These are phyloP conservation scores for Pycnococcus provasolii DNA, from an alignment of 139 green algal species.

Conservation along the genomic window DNA sequence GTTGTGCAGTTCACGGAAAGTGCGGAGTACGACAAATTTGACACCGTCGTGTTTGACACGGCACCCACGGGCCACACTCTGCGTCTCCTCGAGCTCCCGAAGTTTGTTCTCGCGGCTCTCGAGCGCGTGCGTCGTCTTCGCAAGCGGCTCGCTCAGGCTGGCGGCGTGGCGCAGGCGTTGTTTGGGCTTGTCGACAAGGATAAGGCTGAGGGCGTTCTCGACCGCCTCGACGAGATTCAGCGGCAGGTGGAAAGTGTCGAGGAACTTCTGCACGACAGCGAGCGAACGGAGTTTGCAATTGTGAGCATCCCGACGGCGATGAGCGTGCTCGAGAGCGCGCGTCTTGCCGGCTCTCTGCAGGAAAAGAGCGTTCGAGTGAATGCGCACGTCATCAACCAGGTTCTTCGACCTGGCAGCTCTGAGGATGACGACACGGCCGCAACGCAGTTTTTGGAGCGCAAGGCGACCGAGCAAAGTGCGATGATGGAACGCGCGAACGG, in stretches of 20 bases:
- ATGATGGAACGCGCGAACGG: constrained; percentile 25
- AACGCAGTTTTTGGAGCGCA: not conserved
- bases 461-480: not conserved
- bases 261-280: constrained; percentile 71
- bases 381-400: constrained; percentile 86
- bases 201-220: constrained; percentile 48
- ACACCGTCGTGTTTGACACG: constrained; percentile 95
- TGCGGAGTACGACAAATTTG: constrained; percentile 85
- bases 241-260: constrained; percentile 65
- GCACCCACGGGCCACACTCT: constrained; percentile 96
- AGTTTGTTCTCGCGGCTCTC: constrained; percentile 85
- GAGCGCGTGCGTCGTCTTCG: constrained; percentile 44
- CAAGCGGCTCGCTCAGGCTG: constrained; percentile 53
- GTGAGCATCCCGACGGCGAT: constrained; percentile 97
- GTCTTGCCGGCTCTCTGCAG: constrained; percentile 59
- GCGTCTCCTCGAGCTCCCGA: constrained; percentile 83
- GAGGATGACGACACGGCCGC: not conserved
- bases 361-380: constrained; percentile 69
- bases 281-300: constrained; percentile 86
- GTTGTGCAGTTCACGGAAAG: constrained; percentile 86
- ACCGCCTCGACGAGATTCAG: constrained; percentile 65
- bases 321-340: constrained; percentile 71
- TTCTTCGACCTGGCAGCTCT: constrained; percentile 25
- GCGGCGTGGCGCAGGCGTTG: constrained; percentile 43
- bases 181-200: constrained; percentile 57